Conservation (phyloP, 2,329 filamentous ascomycete genomes). For the Elsinoe perseae region DNA sequence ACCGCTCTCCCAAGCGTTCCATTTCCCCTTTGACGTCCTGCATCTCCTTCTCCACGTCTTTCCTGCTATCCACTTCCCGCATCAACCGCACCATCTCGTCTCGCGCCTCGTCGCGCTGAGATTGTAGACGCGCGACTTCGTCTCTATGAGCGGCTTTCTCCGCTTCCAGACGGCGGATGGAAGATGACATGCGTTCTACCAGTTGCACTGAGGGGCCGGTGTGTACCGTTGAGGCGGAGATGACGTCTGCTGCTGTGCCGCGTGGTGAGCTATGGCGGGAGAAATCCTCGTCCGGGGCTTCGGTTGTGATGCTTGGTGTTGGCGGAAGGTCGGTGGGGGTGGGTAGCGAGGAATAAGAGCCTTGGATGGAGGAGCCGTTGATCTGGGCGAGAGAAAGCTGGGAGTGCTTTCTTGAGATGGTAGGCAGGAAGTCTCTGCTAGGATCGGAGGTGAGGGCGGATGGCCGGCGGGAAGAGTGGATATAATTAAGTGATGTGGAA, state of each 20-base stretch:
- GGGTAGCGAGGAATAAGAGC: conserved; percentile 1
- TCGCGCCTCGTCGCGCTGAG: conserved; percentile 88
- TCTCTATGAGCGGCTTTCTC: conserved; percentile 87
- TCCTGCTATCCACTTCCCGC: conserved; percentile 71
- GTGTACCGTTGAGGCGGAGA: conserved; percentile 62
- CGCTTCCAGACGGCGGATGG: conserved; percentile 80
- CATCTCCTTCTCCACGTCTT: conserved; percentile 52
- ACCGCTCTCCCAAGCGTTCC: conserved; percentile 61
- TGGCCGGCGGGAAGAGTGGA: conserved; percentile 31
- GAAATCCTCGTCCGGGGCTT: conserved; percentile 48
- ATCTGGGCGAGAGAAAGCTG: conserved; percentile 29
- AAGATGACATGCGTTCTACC: conserved; percentile 90
- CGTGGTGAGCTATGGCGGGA: conserved; percentile 55
- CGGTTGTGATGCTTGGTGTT: conserved; percentile 42
- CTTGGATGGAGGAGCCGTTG: conserved; percentile 26
- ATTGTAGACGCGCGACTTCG: conserved; percentile 68
- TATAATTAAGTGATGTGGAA: conserved; percentile 16
- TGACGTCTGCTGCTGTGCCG: conserved; percentile 54
- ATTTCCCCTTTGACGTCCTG: conserved; percentile 61
- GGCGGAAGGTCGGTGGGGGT: conserved; percentile 26
- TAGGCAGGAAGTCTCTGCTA: background rate
- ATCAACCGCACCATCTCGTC: conserved; percentile 84
- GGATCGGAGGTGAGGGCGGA: conserved; percentile 22
- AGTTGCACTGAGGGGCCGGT: conserved; percentile 91
- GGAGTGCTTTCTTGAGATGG: conserved; percentile 40